Conservation (phyloP, 2,329 filamentous ascomycete species). For the Chrysosporium keratinophilum region DNA sequence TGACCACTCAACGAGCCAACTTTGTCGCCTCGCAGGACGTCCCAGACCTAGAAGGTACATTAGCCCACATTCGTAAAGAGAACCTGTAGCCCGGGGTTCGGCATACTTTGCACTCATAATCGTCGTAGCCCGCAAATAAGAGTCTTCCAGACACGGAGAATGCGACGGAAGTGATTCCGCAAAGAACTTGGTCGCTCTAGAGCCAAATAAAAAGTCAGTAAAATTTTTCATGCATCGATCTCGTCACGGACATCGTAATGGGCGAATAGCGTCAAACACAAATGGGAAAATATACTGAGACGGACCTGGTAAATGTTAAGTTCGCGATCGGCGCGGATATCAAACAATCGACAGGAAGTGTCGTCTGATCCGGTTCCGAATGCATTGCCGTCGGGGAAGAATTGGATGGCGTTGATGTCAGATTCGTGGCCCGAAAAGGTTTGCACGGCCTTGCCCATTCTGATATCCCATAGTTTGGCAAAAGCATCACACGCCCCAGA, state of each 20-base stretch:
- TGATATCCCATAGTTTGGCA: constrained; percentile 97
- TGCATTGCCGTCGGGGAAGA: constrained; percentile 97
- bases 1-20: constrained; percentile 94
- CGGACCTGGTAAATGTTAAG: constrained; percentile 57
- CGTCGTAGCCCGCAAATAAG: constrained; percentile 94
- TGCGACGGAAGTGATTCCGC: constrained; percentile 94
- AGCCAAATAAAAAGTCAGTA: constrained; percentile 11
- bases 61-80: constrained; percentile 15
- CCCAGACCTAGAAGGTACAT: constrained; percentile 66
- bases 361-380: constrained; percentile 98
- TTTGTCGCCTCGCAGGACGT: constrained; percentile 90
- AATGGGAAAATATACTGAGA: constrained; percentile 11
- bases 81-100: neutral
- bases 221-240: neutral
- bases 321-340: constrained; percentile 87
- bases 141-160: constrained; percentile 94
- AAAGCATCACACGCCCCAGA: constrained; percentile 99
- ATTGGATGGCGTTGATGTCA: constrained; percentile 98
- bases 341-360: constrained; percentile 91
- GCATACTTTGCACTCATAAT: constrained; percentile 98
- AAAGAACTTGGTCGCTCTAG: constrained; percentile 92
- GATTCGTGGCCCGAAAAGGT: constrained; percentile 98
- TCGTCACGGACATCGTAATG: neutral
- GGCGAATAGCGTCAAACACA: neutral
- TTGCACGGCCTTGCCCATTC: constrained; percentile 94